A percentile compares a stretch with the other conserved stretches of the same genome.
phyloP scores from a whole-genome alignment of 805 yeast genomes.

The Ogataea naganishii region DNA sequence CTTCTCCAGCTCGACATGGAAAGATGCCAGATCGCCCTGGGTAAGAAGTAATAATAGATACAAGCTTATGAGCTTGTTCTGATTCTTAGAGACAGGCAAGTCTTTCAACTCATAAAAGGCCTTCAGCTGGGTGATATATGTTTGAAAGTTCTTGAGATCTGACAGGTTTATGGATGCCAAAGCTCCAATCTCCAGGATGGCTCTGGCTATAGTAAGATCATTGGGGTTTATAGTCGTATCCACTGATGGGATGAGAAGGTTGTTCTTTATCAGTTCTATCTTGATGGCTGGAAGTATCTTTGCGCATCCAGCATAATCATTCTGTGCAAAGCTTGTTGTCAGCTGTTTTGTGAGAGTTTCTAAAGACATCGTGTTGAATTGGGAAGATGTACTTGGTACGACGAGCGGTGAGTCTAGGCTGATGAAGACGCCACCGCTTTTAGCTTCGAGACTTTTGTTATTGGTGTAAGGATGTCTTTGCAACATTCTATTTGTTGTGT shows the following conservation, averaged over 20 bases:
- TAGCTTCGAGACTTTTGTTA: too few relatives aligned
- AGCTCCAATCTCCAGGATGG: constrained; percentile 84
- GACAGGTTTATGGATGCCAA: constrained; percentile 60
- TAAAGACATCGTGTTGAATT: constrained; percentile 59
- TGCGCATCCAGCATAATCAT: constrained; percentile 54
- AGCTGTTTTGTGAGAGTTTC: constrained; percentile 64
- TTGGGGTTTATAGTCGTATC: constrained; percentile 34
- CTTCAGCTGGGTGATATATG: constrained; percentile 63
- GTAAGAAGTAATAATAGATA: constrained; percentile 71
- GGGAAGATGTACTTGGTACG: too few relatives aligned
- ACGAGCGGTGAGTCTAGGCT: too few relatives aligned
- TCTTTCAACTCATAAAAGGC: constrained; percentile 54
- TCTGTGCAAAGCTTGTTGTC: constrained; percentile 51
- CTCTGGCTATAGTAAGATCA: constrained; percentile 72
- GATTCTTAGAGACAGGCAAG: constrained; percentile 40
- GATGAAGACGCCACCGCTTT: too few relatives aligned
- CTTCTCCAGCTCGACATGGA: constrained; percentile 82
- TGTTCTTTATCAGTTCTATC: constrained; percentile 68
- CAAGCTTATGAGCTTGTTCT: constrained; percentile 65
- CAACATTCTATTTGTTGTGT: too few relatives aligned
- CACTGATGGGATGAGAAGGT: constrained; percentile 59
- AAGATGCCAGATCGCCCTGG: constrained; percentile 76
- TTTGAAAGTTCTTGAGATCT: constrained; percentile 60
- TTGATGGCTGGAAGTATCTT: constrained; percentile 63
- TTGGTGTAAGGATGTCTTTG: too few relatives aligned